Conservation (phyloP, 208 protist species). For the Leishmania tarentolae region DNA sequence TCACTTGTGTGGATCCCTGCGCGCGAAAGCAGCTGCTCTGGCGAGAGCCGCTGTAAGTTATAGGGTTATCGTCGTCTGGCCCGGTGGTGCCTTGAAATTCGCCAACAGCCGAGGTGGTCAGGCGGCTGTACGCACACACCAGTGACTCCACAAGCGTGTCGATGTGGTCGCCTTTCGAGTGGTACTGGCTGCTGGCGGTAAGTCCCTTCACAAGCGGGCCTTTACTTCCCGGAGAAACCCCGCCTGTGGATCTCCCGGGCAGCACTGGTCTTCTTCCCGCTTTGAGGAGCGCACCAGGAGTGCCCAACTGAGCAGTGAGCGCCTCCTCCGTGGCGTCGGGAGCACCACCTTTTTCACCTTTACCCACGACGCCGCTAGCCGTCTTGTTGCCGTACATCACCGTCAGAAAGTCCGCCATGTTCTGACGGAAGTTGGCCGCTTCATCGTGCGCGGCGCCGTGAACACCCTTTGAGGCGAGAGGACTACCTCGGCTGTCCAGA, state of each 20-base stretch:
- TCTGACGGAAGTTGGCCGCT: constrained; percentile 30
- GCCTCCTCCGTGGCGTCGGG: neutral
- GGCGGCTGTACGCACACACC: constrained; percentile 35
- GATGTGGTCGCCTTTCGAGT: constrained; percentile 29
- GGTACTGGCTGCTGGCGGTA: constrained; percentile 23
- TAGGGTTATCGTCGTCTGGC: constrained; percentile 23
- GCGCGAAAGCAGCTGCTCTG: constrained; percentile 19
- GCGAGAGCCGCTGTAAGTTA: constrained; percentile 18
- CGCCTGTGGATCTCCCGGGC: neutral
- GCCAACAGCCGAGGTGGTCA: constrained; percentile 10
- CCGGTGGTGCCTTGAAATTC: constrained; percentile 20
- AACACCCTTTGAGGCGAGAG: neutral
- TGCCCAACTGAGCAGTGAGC: neutral
- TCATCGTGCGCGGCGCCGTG: neutral
- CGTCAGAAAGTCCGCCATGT: constrained; percentile 44
- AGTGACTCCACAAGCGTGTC: constrained; percentile 41
- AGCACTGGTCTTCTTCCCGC: neutral
- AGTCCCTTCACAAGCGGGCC: constrained; percentile 26
- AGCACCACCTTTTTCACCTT: neutral
- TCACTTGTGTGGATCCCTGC: constrained; percentile 14
- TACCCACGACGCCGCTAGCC: neutral
- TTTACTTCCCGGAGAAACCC: neutral
- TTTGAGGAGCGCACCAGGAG: neutral
- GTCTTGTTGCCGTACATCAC: constrained; percentile 41
- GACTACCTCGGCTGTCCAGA: neutral